Percentiles rank a stretch among this genome's conserved stretches.
Conservation (phyloP, 2,329 filamentous ascomycete genomes). For the Akanthomyces dipterigenus region DNA sequence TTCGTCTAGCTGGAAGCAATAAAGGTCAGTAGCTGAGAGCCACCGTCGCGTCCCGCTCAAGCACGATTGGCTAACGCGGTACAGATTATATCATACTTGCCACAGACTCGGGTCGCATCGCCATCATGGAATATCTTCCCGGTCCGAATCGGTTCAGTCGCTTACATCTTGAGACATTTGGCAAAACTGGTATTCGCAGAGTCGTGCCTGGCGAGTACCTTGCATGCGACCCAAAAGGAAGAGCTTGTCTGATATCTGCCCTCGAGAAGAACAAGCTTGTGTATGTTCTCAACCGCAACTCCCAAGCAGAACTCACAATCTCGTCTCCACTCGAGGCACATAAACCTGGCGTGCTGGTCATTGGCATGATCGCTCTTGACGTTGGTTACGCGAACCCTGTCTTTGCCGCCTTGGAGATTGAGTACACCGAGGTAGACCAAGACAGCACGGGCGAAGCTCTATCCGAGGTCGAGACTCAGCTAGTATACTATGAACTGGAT, state of each 20-base stretch:
- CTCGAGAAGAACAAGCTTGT: slow-evolving; percentile 99
- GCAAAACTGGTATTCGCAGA: slow-evolving; percentile 89
- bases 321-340: slow-evolving; percentile 96
- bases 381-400: slow-evolving; percentile 96
- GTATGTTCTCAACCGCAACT: slow-evolving; percentile 93
- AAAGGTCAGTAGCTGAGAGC: slow-evolving; percentile 69
- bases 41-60: slow-evolving; percentile 25
- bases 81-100: slow-evolving; percentile 93
- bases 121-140: slow-evolving; percentile 85
- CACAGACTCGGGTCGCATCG: slow-evolving; percentile 91
- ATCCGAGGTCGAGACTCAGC: slow-evolving; percentile 75
- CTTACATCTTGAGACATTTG: slow-evolving; percentile 93
- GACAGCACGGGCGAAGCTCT: slow-evolving; percentile 80
- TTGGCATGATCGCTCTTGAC: slow-evolving; percentile 81
- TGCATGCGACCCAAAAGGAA: slow-evolving; percentile 88
- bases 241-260: slow-evolving; percentile 89
- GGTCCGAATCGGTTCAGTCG: slow-evolving; percentile 81
- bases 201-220: slow-evolving; percentile 95
- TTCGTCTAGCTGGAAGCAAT: slow-evolving; percentile 84
- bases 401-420: slow-evolving; percentile 89
- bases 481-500: slow-evolving; percentile 97
- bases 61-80: slow-evolving; percentile 21
- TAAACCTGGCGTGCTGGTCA: slow-evolving; percentile 83
- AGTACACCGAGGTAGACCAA: slow-evolving; percentile 86
- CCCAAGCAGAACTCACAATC: slow-evolving; percentile 90